These are phyloP conservation scores for Murraya paniculata DNA, from an alignment of 345 rosid species.

Conservation along the genomic window DNA sequence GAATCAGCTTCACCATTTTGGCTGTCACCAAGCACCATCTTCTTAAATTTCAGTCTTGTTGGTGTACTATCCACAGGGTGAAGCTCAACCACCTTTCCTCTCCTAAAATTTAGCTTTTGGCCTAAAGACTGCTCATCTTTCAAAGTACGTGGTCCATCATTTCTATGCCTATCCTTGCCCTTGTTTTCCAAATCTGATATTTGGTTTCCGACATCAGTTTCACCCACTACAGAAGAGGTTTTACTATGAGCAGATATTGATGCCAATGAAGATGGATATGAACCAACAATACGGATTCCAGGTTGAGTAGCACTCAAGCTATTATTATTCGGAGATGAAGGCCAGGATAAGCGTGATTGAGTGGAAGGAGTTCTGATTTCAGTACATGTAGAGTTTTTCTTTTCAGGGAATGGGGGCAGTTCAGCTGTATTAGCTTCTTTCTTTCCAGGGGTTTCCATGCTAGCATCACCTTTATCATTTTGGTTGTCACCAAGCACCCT, in stretches of 20 bases:
- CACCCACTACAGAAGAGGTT: conserved; percentile 11
- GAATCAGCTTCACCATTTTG: conserved; percentile 28
- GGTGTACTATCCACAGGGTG: conserved; percentile 36
- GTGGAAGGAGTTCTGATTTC: not conserved
- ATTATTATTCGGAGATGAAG: not conserved
- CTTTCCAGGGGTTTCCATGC: conserved; percentile 23
- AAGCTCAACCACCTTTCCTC: conserved; percentile 54
- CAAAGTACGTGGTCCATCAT: conserved; percentile 17
- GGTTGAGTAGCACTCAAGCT: not conserved
- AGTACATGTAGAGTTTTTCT: not conserved
- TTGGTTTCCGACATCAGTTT: conserved; percentile 7
- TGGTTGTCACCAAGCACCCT: conserved; percentile 31
- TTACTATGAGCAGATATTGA: not conserved
- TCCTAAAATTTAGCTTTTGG: conserved; percentile 42
- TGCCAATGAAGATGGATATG: not conserved
- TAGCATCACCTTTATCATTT: conserved; percentile 25
- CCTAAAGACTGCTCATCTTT: conserved; percentile 21
- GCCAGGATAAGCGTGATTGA: conserved; percentile 15
- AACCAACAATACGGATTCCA: not conserved
- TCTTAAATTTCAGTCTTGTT: conserved; percentile 54
- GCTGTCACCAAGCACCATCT: conserved; percentile 27
- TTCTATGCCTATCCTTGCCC: conserved; percentile 19
- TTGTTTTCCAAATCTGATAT: not conserved
- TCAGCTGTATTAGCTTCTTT: conserved; percentile 8
- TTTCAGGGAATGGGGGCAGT: not conserved